Evolutionary conservation across 352 stramenopile species (phyloP), one percentile per base, ranked within the genome.

Genomic region (Phytophthora citrophthora): DNA sequence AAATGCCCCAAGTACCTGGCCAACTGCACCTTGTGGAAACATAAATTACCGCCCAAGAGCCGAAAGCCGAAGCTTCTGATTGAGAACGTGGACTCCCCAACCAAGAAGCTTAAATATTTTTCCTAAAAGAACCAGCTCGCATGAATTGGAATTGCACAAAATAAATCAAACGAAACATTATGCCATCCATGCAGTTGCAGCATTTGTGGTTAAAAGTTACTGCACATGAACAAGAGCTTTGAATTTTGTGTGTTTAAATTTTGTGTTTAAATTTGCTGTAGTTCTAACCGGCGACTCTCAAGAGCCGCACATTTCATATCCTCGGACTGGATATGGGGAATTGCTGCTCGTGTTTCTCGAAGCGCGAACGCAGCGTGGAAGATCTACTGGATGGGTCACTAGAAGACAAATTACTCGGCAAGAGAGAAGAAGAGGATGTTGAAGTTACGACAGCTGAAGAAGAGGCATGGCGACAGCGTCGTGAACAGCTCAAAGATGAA

Each of bases 11-110:
- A 94, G 70, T 94, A 94, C 58, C 61, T 94, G 47, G 86, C 86
- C 29, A 94, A 94, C 68, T 94, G 83, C 64, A 94, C 86, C 15
- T 66, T 94, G 8, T 94, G 86, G 86, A 94, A 94, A 49, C 86
- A 94, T 70, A 90, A 92, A 51, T 68, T 94, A 15, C 86, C 83
- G 24, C 83, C 86, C n/a, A 94, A 94, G 75, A 91, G 86, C 53
- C 77, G 83, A 66, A 93, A 94, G 54, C 73, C 80, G 54, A 91
- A 91, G 51, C 34, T 89, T 34, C 24, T 72, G 36, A 57, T 81
- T 18, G 82, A 92, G 20, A 81, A 90, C 48, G 72, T 89, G n/a
- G 84, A 94, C 67, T 94, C 86, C 40, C 86, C 86, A 8, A 89
- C 86, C 12, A 94, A 94, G 72, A 93, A 93, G 48, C 68, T 92